Evolutionary conservation across 345 rosid species (phyloP).

Genomic region (Excoecaria cochinchinensis): DNA sequence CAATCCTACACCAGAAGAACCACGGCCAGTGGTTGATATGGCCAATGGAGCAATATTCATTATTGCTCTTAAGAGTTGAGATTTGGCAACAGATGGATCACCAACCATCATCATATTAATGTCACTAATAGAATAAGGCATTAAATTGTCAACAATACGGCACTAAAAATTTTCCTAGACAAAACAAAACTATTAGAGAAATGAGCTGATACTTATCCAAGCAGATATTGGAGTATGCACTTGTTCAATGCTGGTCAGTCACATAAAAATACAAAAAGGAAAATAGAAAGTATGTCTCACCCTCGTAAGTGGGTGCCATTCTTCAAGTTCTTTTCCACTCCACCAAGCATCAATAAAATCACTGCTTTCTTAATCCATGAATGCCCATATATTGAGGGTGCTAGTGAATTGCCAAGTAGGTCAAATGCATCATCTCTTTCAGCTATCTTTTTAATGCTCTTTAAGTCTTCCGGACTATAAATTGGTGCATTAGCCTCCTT

Average conservation of each 20-base stretch:
- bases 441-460: slow-evolving; percentile 84
- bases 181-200: background rate
- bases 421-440: slow-evolving; percentile 86
- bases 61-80: slow-evolving; percentile 95
- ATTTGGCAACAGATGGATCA: slow-evolving; percentile 99
- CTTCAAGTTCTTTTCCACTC: slow-evolving; percentile 89
- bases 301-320: slow-evolving; percentile 98
- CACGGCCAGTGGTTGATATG: slow-evolving; percentile 98
- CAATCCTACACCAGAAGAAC: slow-evolving; percentile 98
- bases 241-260: background rate
- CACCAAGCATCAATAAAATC: slow-evolving; percentile 85
- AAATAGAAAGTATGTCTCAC: slow-evolving; percentile 40
- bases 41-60: slow-evolving; percentile 99
- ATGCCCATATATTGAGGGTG: slow-evolving; percentile 96
- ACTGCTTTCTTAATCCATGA: slow-evolving; percentile 98
- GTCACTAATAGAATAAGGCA: slow-evolving; percentile 51
- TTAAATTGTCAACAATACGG: background rate
- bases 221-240: background rate
- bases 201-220: background rate
- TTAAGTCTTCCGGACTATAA: slow-evolving; percentile 71
- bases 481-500: slow-evolving; percentile 97
- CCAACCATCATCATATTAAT: slow-evolving; percentile 99
- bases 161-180: background rate
- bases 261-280: background rate
- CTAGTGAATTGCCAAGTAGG: slow-evolving; percentile 82